These are phyloP conservation scores for Cadophora malorum DNA, from an alignment of 2,329 filamentous ascomycete genomes.

Conservation along the genomic window DNA sequence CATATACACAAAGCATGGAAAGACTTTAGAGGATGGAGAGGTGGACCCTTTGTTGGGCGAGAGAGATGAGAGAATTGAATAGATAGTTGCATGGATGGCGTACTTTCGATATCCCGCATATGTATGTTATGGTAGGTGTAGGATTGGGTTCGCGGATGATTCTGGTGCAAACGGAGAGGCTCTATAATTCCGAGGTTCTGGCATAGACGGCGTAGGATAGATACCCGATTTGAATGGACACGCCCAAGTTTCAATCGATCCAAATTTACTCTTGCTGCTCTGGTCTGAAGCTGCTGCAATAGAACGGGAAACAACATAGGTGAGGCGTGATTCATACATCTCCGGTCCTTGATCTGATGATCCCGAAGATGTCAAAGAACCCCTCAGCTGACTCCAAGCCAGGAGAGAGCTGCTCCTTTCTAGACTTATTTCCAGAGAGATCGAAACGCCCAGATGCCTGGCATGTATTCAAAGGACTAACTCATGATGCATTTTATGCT, in stretches of 20 bases:
- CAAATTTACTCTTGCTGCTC: no score
- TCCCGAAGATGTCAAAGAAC: no score
- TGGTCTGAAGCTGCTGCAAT: no score
- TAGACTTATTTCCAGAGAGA: no score
- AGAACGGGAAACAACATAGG: no score
- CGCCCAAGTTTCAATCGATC: neutral
- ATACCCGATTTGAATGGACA: neutral
- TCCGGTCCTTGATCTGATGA: no score
- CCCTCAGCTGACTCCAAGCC: no score
- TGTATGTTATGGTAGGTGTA: neutral
- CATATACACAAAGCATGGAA: conserved; percentile 61
- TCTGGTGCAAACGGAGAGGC: neutral
- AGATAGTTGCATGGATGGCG: conserved; percentile 11
- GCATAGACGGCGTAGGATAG: neutral
- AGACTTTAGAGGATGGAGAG: conserved; percentile 31
- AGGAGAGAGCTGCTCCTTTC: no score
- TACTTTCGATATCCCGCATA: neutral
- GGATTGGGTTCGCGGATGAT: neutral
- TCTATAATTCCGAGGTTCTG: neutral
- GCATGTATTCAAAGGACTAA: no score
- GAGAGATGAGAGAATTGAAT: conserved; percentile 31
- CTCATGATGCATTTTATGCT: no score
- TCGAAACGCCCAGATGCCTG: no score
- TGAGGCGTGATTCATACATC: no score
- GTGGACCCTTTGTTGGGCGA: conserved; percentile 34